Evolutionary conservation across 305 asterid species (phyloP), one percentile per base, ranked within the genome.

Genomic region (Fraxinus velutina): DNA sequence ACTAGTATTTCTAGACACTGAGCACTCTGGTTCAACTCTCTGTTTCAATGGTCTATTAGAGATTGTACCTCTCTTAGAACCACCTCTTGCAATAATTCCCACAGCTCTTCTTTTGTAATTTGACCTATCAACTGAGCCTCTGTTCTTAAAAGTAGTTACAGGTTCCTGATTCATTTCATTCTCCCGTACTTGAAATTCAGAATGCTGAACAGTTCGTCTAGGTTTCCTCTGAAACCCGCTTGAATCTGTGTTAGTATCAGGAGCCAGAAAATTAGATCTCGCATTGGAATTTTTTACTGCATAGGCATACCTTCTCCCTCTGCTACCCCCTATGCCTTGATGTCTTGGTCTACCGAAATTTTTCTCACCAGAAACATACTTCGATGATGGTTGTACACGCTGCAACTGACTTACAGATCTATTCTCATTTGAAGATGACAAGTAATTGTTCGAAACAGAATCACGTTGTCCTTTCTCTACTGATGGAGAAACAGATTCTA

Each of bases 171-270:
- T 90, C 86, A 93, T 85, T 75, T 93, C 97, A 82, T 79, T 94
- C 84, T 90, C 97, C 76, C 98, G 95, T 80, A 92, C 79, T 78
- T 93, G 92, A 84, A 91, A 93, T 84, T 96, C 99, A 34, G 95
- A 89, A 60, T 93, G 89, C 32, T 86, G 97, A 78, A 90, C 91
- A 80, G 92, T 88, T 36, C 92, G 91, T 77, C 90, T 89, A 78
- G 94, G 92, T 86, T 93, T 90, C 85, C 97, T 92, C 84, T 88
- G 96, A 88, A 90, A 89, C 47, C 89, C 94, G 89, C 86, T 88
- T 27, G 90, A 84, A 79, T 90, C 94, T 80, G 89, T 64, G 21
- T 83, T 81, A 75, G 81, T 79, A 68, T 88, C 94, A 86, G 87
- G 83, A 86, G 84, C 83, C 62, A 83, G 88, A 80, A 81, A 79